Base-by-base conservation (phyloP, 2,329 filamentous ascomycete genomes). In the Tolypocladium cylindrosporum region DNA sequence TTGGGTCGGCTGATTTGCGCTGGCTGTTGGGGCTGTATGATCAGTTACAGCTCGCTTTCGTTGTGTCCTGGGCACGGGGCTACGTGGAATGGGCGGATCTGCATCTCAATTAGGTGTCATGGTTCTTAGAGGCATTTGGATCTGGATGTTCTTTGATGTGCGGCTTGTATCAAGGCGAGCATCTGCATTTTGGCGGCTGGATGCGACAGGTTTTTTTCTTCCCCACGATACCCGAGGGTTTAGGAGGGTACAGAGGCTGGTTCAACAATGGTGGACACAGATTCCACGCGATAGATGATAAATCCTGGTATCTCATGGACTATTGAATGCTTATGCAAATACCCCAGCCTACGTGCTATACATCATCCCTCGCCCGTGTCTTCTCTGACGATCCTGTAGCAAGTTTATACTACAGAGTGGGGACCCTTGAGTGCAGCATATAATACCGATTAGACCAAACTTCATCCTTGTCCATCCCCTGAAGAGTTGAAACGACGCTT, bases 201-300 rank as follows among this genome's bases (percentile, higher is more conserved):
- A 64, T 69, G 66, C 62, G 60, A 64, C 60, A 59, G 65, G 65
- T 64, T 68, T 69, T 67, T 54, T 40, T 55, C 16, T 34, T 57
- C 52, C 34, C 39, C 63, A 69, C 64, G 68, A 71, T 71, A 71
- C 68, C 68, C 67, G 60, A 62, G 60, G 63, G 60, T 65, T 63
- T 65, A 60, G 61, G 59, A 61, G 60, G 57, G 21, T 42, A 55
- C 61, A 5, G 34, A 59, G 61, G 62, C 58, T 59, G 56, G 57
- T 57, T 59, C 51, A 58, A 58, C 60, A 58, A 52, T 56, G 56
- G 59, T 61, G 58, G 42, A 61, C 50, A 59, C 37, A 31, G 19
- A 42, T n/a, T 36, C 19, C 48, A 51, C 16, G 16, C 48, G 16
- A 34, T 51, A 51, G 14, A 51, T 51, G 31, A 36, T 51, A 34